Base-by-base conservation (phyloP, 2,329 filamentous ascomycete genomes). In the Pseudopithomyces maydicus region DNA sequence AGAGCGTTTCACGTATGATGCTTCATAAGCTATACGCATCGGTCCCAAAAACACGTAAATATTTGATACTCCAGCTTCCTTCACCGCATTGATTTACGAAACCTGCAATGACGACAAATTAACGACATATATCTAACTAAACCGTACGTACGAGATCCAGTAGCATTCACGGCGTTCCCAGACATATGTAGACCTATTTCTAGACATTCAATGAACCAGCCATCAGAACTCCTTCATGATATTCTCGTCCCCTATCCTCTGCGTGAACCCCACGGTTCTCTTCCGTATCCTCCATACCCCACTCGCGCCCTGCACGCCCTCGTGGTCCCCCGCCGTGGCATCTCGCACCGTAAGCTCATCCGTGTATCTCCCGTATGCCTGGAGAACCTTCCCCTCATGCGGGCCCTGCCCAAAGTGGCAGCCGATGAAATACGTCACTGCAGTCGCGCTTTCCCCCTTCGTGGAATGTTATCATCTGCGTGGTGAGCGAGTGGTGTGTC, bases 401-500 rank as follows among this genome's bases (percentile, higher is more conserved):
- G 74, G 74, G 0, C 77, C 78, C 58, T 77, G 70, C 1, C 78
- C 78, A 38, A 80, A 77, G 61, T 80, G 78, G 3, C 73, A 68
- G 8, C 74, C 78, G 2, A 75, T 73, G 54, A 80, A 81, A 52
- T 79, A 77, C 0, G 78, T 80, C 1, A 67, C 69, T 1, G 74
- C 70, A 12, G 64, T 62, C 7, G 78, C 78, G 5, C 64, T 65
- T 48, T 69, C 71, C 44, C 67, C 67, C 61, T 1, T 62, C 46
- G 26, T 52, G 17, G 54, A 80, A 72, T 22, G 55, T 57, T 48
- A 80, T 78, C 2, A 63, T 71, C 54, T 79, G 77, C 1, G 78
- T 80, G 2, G 77, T 79, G 4, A 81, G 70, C 17, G 68, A 73
- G 59, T 81, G 78, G 49, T 80, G 77, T 6, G 77, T 78, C 3